Evolutionary conservation across 2,329 filamentous ascomycete species (phyloP).

Genomic region (Ophiostoma piceae): DNA sequence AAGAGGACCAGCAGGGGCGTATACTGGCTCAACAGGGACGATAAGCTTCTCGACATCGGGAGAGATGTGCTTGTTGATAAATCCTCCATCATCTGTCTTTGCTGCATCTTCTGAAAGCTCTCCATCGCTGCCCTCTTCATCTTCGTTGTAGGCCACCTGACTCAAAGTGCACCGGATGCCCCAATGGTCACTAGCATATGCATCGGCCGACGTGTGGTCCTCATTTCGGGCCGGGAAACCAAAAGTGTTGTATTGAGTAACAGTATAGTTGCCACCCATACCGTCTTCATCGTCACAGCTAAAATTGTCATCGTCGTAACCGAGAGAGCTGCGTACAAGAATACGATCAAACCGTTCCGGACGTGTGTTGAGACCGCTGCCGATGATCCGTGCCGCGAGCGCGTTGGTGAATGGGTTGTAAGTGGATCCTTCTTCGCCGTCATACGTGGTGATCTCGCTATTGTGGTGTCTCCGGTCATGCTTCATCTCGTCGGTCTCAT

Average conservation of each 20-base stretch:
- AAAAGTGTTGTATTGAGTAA: conserved; percentile 50
- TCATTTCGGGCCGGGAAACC: conserved; percentile 38
- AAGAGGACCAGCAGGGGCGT: conserved; percentile 32
- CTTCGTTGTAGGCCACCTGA: conserved; percentile 19
- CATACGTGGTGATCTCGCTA: conserved; percentile 33
- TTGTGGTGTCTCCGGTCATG: conserved; percentile 26
- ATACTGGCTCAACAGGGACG: conserved; percentile 35
- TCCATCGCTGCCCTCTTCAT: background rate
- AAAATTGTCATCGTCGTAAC: background rate
- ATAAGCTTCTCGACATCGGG: conserved; percentile 29
- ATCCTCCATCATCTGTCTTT: background rate
- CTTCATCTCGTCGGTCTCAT: conserved; percentile 29
- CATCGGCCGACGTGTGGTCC: conserved; percentile 23
- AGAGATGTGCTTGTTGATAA: conserved; percentile 7
- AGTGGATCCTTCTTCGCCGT: conserved; percentile 60
- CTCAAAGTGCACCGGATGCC: conserved; percentile 46
- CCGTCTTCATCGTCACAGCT: background rate
- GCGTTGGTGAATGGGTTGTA: conserved; percentile 56
- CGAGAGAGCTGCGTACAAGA: conserved; percentile 39
- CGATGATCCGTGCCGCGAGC: conserved; percentile 49
- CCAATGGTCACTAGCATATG: conserved; percentile 53
- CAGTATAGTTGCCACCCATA: conserved; percentile 31
- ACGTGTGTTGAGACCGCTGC: conserved; percentile 44
- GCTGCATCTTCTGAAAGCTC: background rate
- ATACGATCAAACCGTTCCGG: conserved; percentile 64